Percentiles rank a stretch among this genome's conserved stretches.
These are phyloP conservation scores for Puccinia horiana DNA, from an alignment of 1,284 basidiomycete genomes.

Conservation along the genomic window DNA sequence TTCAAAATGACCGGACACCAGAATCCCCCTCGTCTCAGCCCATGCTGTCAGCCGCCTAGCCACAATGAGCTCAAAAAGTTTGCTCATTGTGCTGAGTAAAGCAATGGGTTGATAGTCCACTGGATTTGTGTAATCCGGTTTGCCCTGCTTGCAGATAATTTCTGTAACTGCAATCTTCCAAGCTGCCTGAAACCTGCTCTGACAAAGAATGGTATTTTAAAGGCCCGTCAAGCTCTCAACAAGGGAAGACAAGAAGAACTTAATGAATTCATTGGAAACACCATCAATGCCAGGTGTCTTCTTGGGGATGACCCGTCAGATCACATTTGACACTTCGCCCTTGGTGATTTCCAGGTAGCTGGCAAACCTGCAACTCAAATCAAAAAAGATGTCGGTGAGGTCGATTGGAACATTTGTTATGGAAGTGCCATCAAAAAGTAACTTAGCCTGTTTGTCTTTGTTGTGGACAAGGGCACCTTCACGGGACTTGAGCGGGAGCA, in stretches of 20 bases:
- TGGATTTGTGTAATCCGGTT: not conserved
- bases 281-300: constrained; percentile 15
- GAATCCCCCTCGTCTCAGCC: not conserved
- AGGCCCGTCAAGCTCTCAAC: not conserved
- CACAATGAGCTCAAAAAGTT: not conserved
- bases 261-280: not conserved
- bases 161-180: not conserved
- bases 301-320: not conserved
- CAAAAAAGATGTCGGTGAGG: not conserved
- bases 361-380: not conserved
- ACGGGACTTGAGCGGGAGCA: not conserved
- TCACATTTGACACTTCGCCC: not conserved
- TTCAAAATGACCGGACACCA: too few relatives aligned
- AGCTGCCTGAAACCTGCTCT: not conserved
- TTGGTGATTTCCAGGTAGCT: not conserved
- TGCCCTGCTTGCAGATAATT: constrained; percentile 5
- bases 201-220: not conserved
- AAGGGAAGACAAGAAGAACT: not conserved
- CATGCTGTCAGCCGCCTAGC: not conserved
- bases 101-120: not conserved
- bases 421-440: constrained; percentile 15
- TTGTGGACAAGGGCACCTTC: not conserved
- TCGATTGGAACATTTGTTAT: not conserved
- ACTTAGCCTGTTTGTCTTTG: constrained; percentile 14
- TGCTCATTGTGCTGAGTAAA: not conserved